A percentile compares a stretch with the other conserved stretches of the same genome.
Evolutionary conservation across 768 basidiomycete genomes (phyloP).

Genomic region (Tricholoma sp.): DNA sequence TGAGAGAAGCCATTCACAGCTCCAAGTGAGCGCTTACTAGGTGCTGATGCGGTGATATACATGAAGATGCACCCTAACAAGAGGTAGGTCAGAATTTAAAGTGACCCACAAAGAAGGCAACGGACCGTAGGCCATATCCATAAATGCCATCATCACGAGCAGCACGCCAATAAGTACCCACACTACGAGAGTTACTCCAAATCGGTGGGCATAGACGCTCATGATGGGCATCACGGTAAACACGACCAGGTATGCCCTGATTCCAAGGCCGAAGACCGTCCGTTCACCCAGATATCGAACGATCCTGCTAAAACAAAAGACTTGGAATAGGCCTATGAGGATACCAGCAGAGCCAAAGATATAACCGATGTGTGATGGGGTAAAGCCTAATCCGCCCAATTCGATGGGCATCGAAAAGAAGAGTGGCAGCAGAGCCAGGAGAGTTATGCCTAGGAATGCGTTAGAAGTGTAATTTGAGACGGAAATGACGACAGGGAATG

Average conservation of each 20-base stretch:
- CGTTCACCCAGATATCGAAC: slow-evolving; percentile 36
- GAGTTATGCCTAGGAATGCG: slow-evolving; percentile 53
- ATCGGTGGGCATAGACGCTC: slow-evolving; percentile 28
- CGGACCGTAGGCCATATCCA: slow-evolving; percentile 39
- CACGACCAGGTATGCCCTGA: slow-evolving; percentile 29
- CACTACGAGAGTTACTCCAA: slow-evolving; percentile 25
- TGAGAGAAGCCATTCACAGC: slow-evolving; percentile 47
- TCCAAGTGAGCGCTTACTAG: slow-evolving; percentile 45
- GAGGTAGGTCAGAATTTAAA: neutral
- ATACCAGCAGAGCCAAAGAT: slow-evolving; percentile 42
- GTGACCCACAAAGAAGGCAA: neutral
- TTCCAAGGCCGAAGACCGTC: slow-evolving; percentile 29
- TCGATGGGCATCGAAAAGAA: slow-evolving; percentile 63
- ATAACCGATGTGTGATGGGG: slow-evolving; percentile 57
- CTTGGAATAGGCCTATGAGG: slow-evolving; percentile 33
- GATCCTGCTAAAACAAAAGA: slow-evolving; percentile 31
- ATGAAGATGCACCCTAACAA: slow-evolving; percentile 42
- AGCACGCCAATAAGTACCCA: slow-evolving; percentile 29
- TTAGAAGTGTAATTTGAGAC: slow-evolving; percentile 64
- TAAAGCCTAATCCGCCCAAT: slow-evolving; percentile 62
- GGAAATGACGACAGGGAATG: slow-evolving; percentile 55
- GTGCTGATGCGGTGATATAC: slow-evolving; percentile 45
- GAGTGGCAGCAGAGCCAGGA: slow-evolving; percentile 52
- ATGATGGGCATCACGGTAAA: slow-evolving; percentile 39
- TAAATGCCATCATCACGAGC: slow-evolving; percentile 23